phyloP scores from a whole-genome alignment of 371 early-diverging fungal species.

The Circinella umbellata region DNA sequence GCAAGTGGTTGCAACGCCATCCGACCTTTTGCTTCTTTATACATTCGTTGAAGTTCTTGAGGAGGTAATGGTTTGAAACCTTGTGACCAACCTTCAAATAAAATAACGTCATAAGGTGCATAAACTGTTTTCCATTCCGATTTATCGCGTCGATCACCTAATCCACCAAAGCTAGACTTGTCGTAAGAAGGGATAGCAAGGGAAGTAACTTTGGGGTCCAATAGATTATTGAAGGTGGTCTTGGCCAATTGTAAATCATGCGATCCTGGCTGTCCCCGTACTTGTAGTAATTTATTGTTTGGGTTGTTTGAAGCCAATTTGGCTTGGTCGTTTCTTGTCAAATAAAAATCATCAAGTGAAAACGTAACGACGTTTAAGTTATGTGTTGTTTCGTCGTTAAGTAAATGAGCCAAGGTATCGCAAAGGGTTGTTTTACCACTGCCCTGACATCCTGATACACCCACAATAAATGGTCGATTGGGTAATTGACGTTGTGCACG shows the following conservation, averaged over 20 bases:
- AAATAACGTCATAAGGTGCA: constrained; percentile 75
- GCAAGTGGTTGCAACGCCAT: constrained; percentile 30
- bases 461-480: constrained; percentile 66
- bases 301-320: constrained; percentile 54
- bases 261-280: constrained; percentile 89
- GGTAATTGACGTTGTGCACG: constrained; percentile 22
- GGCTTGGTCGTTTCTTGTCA: constrained; percentile 68
- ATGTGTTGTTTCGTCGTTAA: constrained; percentile 44
- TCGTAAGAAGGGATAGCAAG: constrained; percentile 79
- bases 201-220: constrained; percentile 26
- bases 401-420: constrained; percentile 47
- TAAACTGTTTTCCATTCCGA: constrained; percentile 59
- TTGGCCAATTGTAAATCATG: constrained; percentile 77
- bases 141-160: constrained; percentile 76
- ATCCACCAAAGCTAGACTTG: constrained; percentile 75
- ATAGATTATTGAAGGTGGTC: constrained; percentile 54
- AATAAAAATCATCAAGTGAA: constrained; percentile 91
- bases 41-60: constrained; percentile 32
- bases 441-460: constrained; percentile 82
- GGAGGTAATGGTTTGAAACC: constrained; percentile 77
- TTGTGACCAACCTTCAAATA: constrained; percentile 95
- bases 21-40: constrained; percentile 16
- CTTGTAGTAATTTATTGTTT: constrained; percentile 73
- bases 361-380: constrained; percentile 64
- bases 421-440: constrained; percentile 81